Percentiles rank a stretch among this genome's conserved stretches.
These are phyloP conservation scores for Phytopythium cucurbitacearum DNA, from an alignment of 352 stramenopile species.

Conservation along the genomic window DNA sequence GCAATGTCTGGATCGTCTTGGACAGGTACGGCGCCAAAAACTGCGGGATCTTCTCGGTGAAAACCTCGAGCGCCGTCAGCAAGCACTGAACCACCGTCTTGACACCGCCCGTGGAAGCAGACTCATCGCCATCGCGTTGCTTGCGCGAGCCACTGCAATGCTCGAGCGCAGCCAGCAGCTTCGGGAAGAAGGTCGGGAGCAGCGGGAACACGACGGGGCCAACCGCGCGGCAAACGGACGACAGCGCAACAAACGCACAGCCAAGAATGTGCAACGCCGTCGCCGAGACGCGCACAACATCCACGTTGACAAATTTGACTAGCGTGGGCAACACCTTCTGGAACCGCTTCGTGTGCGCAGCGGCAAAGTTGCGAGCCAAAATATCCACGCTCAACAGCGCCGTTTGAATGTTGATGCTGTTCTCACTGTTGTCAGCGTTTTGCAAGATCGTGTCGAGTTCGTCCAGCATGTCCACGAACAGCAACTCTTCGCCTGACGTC, in stretches of 20 bases:
- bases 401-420: constrained; percentile 79
- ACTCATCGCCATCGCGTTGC: constrained; percentile 18
- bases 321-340: constrained; percentile 66
- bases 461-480: constrained; percentile 88
- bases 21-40: constrained; percentile 79
- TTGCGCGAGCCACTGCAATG: constrained; percentile 34
- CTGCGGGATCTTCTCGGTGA: constrained; percentile 79
- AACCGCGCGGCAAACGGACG: constrained; percentile 65
- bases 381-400: constrained; percentile 83
- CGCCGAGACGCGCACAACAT: constrained; percentile 35
- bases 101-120: constrained; percentile 14
- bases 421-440: constrained; percentile 54
- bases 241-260: constrained; percentile 78
- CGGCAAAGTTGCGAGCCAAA: constrained; percentile 74
- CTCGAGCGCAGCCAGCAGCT: constrained; percentile 57
- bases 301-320: constrained; percentile 65
- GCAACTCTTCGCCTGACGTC: constrained; percentile 59
- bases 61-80: constrained; percentile 68
- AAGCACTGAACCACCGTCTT: constrained; percentile 73
- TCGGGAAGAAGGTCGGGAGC: constrained; percentile 79
- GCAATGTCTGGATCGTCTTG: constrained; percentile 50
- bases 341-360: constrained; percentile 68
- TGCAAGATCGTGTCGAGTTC: constrained; percentile 70
- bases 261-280: constrained; percentile 74
- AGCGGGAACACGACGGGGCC: constrained; percentile 76